Percentiles rank a stretch among this genome's conserved stretches.
These are phyloP conservation scores for Hypoxylon sp. DNA, from an alignment of 2,329 filamentous ascomycete genomes.

Conservation along the genomic window DNA sequence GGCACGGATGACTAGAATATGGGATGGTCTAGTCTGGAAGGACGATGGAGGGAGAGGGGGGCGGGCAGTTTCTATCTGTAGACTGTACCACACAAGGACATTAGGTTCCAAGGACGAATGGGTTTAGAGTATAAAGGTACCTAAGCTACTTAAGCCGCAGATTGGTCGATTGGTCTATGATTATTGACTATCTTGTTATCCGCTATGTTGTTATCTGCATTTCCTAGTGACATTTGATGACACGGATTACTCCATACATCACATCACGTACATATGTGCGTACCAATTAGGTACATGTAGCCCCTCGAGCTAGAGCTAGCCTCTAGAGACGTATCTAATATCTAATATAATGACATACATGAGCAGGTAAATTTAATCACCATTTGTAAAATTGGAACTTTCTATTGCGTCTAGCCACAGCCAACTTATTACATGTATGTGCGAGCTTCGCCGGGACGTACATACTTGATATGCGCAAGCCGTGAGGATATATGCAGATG, in stretches of 20 bases:
- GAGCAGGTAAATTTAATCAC: constrained; percentile 32
- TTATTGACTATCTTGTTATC: constrained; percentile 8
- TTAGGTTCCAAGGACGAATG: constrained; percentile 7
- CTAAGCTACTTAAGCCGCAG: too few relatives aligned
- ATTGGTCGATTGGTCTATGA: constrained; percentile 2
- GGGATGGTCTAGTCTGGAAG: constrained; percentile 26
- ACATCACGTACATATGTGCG: constrained; percentile 2
- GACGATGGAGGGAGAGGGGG: not conserved
- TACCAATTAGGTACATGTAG: constrained; percentile 11
- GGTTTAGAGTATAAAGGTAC: constrained; percentile 15
- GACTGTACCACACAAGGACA: constrained; percentile 12
- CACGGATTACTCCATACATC: constrained; percentile 22
- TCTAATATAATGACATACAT: constrained; percentile 18
- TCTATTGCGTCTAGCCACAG: constrained; percentile 34
- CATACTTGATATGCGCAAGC: constrained; percentile 15
- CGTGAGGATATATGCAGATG: constrained; percentile 24
- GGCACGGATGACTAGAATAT: constrained; percentile 41
- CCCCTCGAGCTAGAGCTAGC: too few relatives aligned
- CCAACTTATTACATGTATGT: constrained; percentile 17
- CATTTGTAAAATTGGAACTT: constrained; percentile 33
- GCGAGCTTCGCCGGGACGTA: constrained; percentile 37
- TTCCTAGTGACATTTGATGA: constrained; percentile 7
- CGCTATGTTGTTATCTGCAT: constrained; percentile 32
- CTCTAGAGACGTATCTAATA: too few relatives aligned
- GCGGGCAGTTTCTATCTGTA: constrained; percentile 4